Conservation (phyloP, 1,284 basidiomycete genomes). For the Pseudozyma pruni region DNA sequence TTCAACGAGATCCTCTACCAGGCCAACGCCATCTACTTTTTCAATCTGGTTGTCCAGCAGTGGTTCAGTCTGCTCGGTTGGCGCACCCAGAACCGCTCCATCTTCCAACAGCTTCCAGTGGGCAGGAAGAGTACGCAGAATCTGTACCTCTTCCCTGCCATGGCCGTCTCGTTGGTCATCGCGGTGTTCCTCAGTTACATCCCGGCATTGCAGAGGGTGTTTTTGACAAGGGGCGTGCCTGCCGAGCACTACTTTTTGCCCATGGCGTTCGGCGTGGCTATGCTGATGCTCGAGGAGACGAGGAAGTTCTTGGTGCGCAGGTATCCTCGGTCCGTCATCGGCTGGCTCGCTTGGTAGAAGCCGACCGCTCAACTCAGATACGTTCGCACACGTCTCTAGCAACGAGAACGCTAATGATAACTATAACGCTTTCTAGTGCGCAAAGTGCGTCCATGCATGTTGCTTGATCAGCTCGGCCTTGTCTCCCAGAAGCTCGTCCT, state of each 20-base stretch:
- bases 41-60: slow-evolving; percentile 77
- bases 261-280: slow-evolving; percentile 68
- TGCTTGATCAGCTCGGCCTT: slow-evolving; percentile 1
- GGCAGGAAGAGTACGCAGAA: slow-evolving; percentile 34
- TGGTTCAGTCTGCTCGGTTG: slow-evolving; percentile 70
- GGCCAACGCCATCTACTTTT: slow-evolving; percentile 70
- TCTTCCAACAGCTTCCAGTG: slow-evolving; percentile 62
- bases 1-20: slow-evolving; percentile 69
- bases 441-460: slow-evolving; percentile 35
- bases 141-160: slow-evolving; percentile 44
- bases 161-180: slow-evolving; percentile 38
- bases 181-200: slow-evolving; percentile 49
- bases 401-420: too few relatives aligned
- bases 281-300: slow-evolving; percentile 67
- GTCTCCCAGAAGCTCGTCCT: slow-evolving; percentile 14
- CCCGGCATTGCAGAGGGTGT: slow-evolving; percentile 34
- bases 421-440: too few relatives aligned
- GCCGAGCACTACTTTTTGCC: slow-evolving; percentile 72
- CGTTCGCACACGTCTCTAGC: too few relatives aligned
- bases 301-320: slow-evolving; percentile 55
- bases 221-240: slow-evolving; percentile 65
- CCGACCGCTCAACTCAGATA: too few relatives aligned
- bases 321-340: slow-evolving; percentile 51
- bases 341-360: slow-evolving; percentile 57
- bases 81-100: slow-evolving; percentile 70